A percentile compares a stretch with the other conserved stretches of the same genome.
Evolutionary conservation across 768 basidiomycete species (phyloP).

Genomic region (Russula emetica): DNA sequence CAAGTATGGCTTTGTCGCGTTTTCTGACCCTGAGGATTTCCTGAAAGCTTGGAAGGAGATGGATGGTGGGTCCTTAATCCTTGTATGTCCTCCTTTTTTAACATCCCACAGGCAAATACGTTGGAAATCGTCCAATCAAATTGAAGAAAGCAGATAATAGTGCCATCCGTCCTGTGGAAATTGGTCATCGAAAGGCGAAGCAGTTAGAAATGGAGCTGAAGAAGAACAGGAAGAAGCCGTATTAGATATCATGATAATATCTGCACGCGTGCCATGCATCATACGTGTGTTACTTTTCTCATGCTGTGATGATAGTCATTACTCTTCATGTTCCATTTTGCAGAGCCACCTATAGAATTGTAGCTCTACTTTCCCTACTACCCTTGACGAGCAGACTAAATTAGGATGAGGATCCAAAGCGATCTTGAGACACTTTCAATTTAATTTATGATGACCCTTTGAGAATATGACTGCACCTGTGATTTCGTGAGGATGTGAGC

Average conservation of each 20-base stretch:
- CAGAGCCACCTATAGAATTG: neutral
- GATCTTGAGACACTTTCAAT: neutral
- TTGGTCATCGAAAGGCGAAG: conserved; percentile 89
- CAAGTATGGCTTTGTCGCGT: conserved; percentile 95
- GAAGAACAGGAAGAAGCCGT: conserved; percentile 82
- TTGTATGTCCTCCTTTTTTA: neutral
- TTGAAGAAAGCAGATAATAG: conserved; percentile 90
- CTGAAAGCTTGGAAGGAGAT: conserved; percentile 99
- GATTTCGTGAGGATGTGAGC: neutral
- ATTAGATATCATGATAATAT: conserved; percentile 39
- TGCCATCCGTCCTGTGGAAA: conserved; percentile 84
- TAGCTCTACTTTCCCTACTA: neutral
- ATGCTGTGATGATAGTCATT: neutral
- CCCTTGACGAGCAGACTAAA: neutral
- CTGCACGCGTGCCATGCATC: neutral
- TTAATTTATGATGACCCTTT: neutral
- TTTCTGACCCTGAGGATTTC: conserved; percentile 98
- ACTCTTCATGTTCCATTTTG: neutral
- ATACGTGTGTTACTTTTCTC: conserved; percentile 1
- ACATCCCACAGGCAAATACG: conserved; percentile 76
- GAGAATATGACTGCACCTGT: neutral
- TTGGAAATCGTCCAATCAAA: conserved; percentile 95
- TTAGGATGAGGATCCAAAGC: neutral
- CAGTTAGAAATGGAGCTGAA: conserved; percentile 86
- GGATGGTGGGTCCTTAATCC: conserved; percentile 64